Percentiles rank a stretch among this genome's conserved stretches.
These are phyloP conservation scores for Lachnellula hyalina DNA, from an alignment of 2,329 filamentous ascomycete genomes.

Conservation along the genomic window DNA sequence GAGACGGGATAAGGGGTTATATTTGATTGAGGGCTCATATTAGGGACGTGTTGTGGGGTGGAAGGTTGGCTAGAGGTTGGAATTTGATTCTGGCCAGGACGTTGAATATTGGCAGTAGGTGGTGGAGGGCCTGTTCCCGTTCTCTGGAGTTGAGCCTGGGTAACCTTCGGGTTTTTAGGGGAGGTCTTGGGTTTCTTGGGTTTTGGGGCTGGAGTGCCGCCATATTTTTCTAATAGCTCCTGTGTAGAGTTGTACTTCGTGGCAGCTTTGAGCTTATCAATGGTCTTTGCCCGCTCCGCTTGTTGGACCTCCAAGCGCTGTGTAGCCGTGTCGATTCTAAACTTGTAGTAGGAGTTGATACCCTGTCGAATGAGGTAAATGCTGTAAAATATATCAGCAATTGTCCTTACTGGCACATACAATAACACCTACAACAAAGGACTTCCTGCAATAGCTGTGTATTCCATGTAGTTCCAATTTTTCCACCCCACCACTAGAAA, in stretches of 20 bases:
- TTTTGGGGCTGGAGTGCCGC: slow-evolving; percentile 42
- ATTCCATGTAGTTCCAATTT: slow-evolving; percentile 72
- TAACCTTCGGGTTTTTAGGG: slow-evolving; percentile 12
- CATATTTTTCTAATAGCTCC: slow-evolving; percentile 91
- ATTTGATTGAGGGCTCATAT: slow-evolving; percentile 17
- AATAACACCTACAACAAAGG: slow-evolving; percentile 64
- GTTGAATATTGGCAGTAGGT: slow-evolving; percentile 57
- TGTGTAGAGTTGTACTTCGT: slow-evolving; percentile 96
- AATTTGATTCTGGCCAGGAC: slow-evolving; percentile 25
- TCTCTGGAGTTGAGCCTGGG: slow-evolving; percentile 32
- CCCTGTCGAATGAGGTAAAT: slow-evolving; percentile 70
- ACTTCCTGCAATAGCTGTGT: slow-evolving; percentile 69
- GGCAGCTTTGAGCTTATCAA: slow-evolving; percentile 88
- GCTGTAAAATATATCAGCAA: slow-evolving; percentile 40
- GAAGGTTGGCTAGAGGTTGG: slow-evolving; percentile 21
- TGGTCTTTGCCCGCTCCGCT: slow-evolving; percentile 76
- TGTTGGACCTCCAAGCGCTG: slow-evolving; percentile 68
- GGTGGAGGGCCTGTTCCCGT: slow-evolving; percentile 54
- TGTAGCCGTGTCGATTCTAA: slow-evolving; percentile 67
- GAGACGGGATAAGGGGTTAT: slow-evolving; percentile 20
- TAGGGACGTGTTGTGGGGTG: slow-evolving; percentile 19
- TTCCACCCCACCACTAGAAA: slow-evolving; percentile 79
- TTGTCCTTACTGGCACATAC: not conserved
- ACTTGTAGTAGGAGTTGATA: slow-evolving; percentile 70
- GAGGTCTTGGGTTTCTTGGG: slow-evolving; percentile 19